Evolutionary conservation across 352 stramenopile genomes (phyloP).

Genomic region (Aphanomyces euteiches): DNA sequence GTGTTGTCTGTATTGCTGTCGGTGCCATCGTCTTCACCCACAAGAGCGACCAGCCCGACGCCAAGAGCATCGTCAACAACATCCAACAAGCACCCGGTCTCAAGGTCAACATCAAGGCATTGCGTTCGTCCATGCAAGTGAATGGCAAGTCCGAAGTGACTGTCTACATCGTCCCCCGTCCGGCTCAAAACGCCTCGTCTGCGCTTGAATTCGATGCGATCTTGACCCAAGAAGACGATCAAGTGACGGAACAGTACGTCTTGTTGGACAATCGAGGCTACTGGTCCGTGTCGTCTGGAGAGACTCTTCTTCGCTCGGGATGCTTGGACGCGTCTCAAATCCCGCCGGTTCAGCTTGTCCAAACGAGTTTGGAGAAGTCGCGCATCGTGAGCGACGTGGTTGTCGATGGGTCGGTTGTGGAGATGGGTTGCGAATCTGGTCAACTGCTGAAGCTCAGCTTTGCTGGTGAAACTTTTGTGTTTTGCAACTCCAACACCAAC

Average conservation of each 20-base stretch:
- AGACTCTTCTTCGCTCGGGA: neutral
- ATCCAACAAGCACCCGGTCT: constrained; percentile 13
- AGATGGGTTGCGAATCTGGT: constrained; percentile 11
- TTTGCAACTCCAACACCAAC: constrained; percentile 28
- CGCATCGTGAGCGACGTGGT: neutral
- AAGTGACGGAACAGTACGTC: neutral
- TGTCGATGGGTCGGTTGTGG: neutral
- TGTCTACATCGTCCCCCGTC: neutral
- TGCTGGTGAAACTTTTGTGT: constrained; percentile 37
- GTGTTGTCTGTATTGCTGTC: neutral
- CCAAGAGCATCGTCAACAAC: constrained; percentile 12
- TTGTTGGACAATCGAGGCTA: constrained; percentile 2
- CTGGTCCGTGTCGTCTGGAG: neutral
- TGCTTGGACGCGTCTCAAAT: neutral
- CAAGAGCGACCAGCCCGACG: neutral
- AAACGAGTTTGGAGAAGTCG: constrained; percentile 8
- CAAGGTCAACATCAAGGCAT: constrained; percentile 6
- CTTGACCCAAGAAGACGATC: neutral
- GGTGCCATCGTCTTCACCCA: neutral
- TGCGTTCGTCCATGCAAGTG: neutral
- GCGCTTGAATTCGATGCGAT: constrained; percentile 3
- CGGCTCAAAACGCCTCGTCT: neutral
- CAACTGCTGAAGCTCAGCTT: constrained; percentile 38
- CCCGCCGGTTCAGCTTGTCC: neutral
- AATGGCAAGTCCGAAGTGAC: neutral